These are phyloP conservation scores for Pichia sp. DNA, from an alignment of 1,139 yeast genomes.

Conservation along the genomic window DNA sequence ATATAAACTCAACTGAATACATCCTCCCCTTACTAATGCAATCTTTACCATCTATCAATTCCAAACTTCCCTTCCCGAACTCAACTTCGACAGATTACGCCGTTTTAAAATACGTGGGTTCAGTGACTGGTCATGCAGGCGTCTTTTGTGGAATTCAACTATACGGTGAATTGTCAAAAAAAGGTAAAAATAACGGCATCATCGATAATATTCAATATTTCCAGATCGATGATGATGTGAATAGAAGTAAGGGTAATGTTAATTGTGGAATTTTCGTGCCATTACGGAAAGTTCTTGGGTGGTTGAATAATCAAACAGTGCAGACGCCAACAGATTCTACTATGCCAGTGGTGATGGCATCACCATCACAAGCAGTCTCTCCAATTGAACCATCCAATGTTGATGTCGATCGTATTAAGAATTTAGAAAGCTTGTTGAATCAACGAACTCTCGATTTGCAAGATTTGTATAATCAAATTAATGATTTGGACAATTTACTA, in stretches of 20 bases:
- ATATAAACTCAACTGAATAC: no score
- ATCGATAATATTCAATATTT: conserved; percentile 60
- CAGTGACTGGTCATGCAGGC: conserved; percentile 67
- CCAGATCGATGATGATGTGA: conserved; percentile 49
- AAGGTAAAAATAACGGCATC: conserved; percentile 79
- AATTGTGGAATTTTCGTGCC: conserved; percentile 73
- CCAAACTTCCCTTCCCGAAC: conserved; percentile 10
- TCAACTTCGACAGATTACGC: conserved; percentile 34
- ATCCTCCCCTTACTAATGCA: not conserved
- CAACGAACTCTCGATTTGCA: conserved; percentile 16
- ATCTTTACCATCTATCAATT: conserved; percentile 10
- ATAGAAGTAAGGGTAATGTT: conserved; percentile 54
- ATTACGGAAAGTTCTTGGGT: conserved; percentile 44
- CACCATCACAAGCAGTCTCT: not conserved
- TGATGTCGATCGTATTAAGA: not conserved
- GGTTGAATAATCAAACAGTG: conserved; percentile 5
- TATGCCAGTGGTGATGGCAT: no score
- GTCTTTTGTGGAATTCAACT: conserved; percentile 87
- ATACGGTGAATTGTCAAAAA: conserved; percentile 49
- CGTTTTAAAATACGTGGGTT: conserved; percentile 63
- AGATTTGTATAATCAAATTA: conserved; percentile 40
- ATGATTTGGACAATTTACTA: conserved; percentile 41
- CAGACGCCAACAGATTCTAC: no score
- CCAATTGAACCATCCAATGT: not conserved
- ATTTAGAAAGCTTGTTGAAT: not conserved